Base-by-base conservation (phyloP, 2,329 filamentous ascomycete species). In the Microascus cirrosus region DNA sequence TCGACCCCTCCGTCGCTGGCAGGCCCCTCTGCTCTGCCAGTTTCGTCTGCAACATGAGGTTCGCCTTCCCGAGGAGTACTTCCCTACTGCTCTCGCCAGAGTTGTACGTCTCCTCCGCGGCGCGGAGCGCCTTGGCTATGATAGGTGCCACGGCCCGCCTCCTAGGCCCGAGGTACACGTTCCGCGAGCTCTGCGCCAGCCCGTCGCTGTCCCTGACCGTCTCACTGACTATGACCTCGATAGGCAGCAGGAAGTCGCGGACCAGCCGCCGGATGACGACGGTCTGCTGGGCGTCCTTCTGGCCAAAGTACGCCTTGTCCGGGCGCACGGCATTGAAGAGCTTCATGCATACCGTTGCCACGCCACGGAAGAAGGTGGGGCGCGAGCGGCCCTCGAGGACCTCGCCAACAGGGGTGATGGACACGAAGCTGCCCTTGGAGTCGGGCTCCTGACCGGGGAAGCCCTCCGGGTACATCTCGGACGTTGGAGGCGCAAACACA, bases 201-300 rank as follows among this genome's bases (percentile, higher is more conserved):
- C 93, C 93, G 69, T 96, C 91, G 1, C 67, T 57, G 61, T 95
- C 92, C 55, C 94, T 80, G 59, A 83, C 77, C 0, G 94, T 99
- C 0, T 83, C 77, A 6, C 86, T 83, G 57, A 97, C 79, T 35
- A 85, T 79, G 10, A 97, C 83, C 24, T 88, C 76, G 3, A 84
- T 87, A 45, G 89, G 83, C 48, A 97, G 71, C 69, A 91, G 84
- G 63, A 99, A 92, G 70, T 99, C 94, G 63, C 84, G 80, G 35
- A 96, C 88, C 82, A 99, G 85, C 52, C 88, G 84, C 66, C 83
- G 85, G 66, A 99, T 89, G 12, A 99, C 82, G 20, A 95, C 89
- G 0, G 91, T 95, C 73, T 99, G 94, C 76, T 99, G 94, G 22
- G 96, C 84, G 70, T 99, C 94, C 74, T 99, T 99, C 71, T 97